Percentiles rank a stretch among this genome's conserved stretches.
phyloP scores from a whole-genome alignment of 306 rosid genomes.

The Myrica gale region DNA sequence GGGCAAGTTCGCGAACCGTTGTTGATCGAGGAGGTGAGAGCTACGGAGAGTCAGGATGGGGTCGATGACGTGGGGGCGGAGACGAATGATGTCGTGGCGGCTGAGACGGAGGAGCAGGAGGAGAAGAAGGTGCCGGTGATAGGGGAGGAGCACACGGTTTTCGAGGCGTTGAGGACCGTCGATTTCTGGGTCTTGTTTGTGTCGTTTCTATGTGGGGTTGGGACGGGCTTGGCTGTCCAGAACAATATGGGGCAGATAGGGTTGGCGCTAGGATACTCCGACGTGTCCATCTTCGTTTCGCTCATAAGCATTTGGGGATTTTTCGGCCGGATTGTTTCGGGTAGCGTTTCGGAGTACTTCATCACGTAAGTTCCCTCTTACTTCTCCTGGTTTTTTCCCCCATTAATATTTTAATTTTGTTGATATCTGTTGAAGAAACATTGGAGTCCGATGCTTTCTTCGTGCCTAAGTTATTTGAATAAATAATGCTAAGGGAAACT shows the following conservation, averaged over 20 bases:
- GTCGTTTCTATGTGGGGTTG: slow-evolving; percentile 88
- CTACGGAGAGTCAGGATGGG: slow-evolving; percentile 8
- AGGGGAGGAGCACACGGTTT: slow-evolving; percentile 84
- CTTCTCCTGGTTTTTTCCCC: background rate
- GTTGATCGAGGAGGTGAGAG: slow-evolving; percentile 16
- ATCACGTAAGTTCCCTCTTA: slow-evolving; percentile 51
- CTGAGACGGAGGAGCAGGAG: background rate
- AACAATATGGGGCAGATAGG: slow-evolving; percentile 97
- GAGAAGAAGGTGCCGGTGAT: slow-evolving; percentile 41
- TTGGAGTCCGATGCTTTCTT: no score
- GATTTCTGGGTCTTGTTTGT: slow-evolving; percentile 90
- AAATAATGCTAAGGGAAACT: no score
- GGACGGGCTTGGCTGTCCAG: slow-evolving; percentile 83
- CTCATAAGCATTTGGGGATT: slow-evolving; percentile 76
- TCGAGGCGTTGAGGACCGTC: slow-evolving; percentile 48
- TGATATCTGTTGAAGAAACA: background rate
- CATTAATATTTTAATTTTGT: background rate
- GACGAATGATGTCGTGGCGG: background rate
- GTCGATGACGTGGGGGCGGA: background rate
- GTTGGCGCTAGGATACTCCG: slow-evolving; percentile 71
- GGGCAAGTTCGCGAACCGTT: slow-evolving; percentile 41
- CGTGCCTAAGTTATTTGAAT: no score
- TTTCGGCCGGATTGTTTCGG: slow-evolving; percentile 74
- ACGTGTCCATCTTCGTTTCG: slow-evolving; percentile 74
- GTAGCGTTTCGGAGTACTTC: slow-evolving; percentile 62